A percentile compares a stretch with the other conserved stretches of the same genome.
Conservation (phyloP, 2,329 filamentous ascomycete species). For the Calcarisporium arbuscula region DNA sequence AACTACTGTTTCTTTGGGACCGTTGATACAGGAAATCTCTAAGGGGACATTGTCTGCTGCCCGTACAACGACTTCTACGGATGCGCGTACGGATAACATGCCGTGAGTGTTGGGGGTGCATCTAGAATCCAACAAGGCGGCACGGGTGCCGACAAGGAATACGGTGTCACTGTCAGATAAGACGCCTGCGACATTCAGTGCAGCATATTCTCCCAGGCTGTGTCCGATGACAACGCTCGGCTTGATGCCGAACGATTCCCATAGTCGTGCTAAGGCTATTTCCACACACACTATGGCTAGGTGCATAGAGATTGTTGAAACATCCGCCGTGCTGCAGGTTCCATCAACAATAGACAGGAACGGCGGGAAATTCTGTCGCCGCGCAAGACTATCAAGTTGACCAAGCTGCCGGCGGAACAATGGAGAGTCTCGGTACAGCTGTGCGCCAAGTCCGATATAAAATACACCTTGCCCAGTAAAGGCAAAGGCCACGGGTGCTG, state of each 20-base stretch:
- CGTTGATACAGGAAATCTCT: conserved; percentile 53
- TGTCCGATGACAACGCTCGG: conserved; percentile 52
- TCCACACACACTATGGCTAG: conserved; percentile 31
- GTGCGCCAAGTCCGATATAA: conserved; percentile 22
- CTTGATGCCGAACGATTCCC: conserved; percentile 40
- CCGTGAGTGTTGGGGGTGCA: conserved; percentile 62
- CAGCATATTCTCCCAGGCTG: conserved; percentile 69
- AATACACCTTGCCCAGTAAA: conserved; percentile 41
- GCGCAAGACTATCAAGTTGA: conserved; percentile 24
- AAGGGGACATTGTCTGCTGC: background rate
- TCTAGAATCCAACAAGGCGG: conserved; percentile 55
- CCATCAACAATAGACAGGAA: conserved; percentile 45
- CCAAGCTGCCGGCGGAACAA: conserved; percentile 27
- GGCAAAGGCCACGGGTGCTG: conserved; percentile 30
- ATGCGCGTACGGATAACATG: conserved; percentile 44
- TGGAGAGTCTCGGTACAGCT: conserved; percentile 24
- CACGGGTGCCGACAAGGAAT: conserved; percentile 63
- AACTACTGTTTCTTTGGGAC: conserved; percentile 50
- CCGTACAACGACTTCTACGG: conserved; percentile 42
- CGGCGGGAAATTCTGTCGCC: conserved; percentile 30
- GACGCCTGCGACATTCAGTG: conserved; percentile 64
- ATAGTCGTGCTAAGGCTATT: conserved; percentile 34
- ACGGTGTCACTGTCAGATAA: conserved; percentile 66
- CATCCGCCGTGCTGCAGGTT: conserved; percentile 17
- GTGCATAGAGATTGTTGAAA: conserved; percentile 22